Base-by-base conservation (phyloP, 2,329 filamentous ascomycete genomes). In the Aspergillus ustus region DNA sequence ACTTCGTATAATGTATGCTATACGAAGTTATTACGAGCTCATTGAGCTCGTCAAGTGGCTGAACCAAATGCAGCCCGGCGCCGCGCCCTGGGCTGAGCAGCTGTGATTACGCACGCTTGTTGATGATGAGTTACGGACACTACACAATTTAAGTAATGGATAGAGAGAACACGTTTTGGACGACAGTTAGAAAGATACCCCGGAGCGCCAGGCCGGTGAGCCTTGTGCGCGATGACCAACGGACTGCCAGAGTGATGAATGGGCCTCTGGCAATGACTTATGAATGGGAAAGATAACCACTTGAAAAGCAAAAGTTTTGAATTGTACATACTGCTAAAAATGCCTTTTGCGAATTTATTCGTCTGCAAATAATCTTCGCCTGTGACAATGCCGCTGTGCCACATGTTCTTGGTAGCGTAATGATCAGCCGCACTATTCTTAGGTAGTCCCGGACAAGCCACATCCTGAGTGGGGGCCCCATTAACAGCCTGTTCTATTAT, bases 11-110 rank as follows among this genome's bases (percentile, higher is more conserved):
- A n/a, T n/a, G n/a, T n/a, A n/a, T n/a, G n/a, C n/a, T n/a, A n/a
- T n/a, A n/a, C n/a, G n/a, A n/a, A n/a, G n/a, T n/a, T n/a, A n/a
- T n/a, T n/a, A n/a, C 29, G 78, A 82, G 68, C 69, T 83, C 28
- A 74, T 79, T 53, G 78, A 82, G 69, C 76, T 83, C 8, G 81
- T 82, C 63, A 78, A 79, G 65, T 82, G 78, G 73, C 69, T 83
- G 60, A 81, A 81, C 69, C 75, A 78, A 66, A 78, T 77, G 74
- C 77, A 79, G 67, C 70, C 77, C 13, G 77, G 77, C 43, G 69
- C 66, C 52, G 75, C 75, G 54, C 75, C 76, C 49, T 79, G 76
- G 73, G 74, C 69, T 46, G 75, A 78, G 66, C 73, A 75, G 70
- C 67, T 76, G 64, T 75, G 68, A 71, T 60, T 52, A 19, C 31